Conservation (phyloP, 176 grass and related monocot genomes). For the Thalia dealbata region DNA sequence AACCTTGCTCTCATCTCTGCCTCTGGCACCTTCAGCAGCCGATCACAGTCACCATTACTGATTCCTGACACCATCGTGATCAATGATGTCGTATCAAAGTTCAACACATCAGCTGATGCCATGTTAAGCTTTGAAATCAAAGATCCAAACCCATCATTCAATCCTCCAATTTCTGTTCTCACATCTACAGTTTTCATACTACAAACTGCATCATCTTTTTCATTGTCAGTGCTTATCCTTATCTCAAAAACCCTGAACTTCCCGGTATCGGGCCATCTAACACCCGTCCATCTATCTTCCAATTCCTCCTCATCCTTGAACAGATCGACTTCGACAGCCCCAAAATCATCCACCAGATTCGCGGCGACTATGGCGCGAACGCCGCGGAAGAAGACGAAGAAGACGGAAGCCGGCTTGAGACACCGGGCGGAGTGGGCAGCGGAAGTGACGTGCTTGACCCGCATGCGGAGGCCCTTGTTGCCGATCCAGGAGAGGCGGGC, state of each 20-base stretch:
- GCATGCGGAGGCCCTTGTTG: slow-evolving; percentile 22
- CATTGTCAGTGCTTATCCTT: neutral
- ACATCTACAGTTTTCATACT: neutral
- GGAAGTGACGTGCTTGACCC: slow-evolving; percentile 28
- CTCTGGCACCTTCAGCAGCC: slow-evolving; percentile 34
- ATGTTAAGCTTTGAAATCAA: slow-evolving; percentile 33
- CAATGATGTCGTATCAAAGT: slow-evolving; percentile 75
- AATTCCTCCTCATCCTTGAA: too few species aligned
- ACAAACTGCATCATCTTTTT: neutral
- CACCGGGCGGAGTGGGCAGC: slow-evolving; percentile 29
- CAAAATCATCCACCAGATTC: slow-evolving; percentile 28
- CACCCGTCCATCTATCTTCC: too few species aligned
- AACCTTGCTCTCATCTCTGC: slow-evolving; percentile 50
- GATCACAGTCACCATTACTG: slow-evolving; percentile 49
- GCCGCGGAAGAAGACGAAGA: slow-evolving; percentile 66
- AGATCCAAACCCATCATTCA: slow-evolving; percentile 15
- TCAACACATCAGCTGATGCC: slow-evolving; percentile 42
- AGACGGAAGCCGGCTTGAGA: slow-evolving; percentile 41
- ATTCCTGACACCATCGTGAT: slow-evolving; percentile 69
- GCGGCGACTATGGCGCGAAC: slow-evolving; percentile 28
- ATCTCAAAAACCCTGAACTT: too few species aligned
- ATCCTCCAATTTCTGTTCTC: slow-evolving; percentile 20
- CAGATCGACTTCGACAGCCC: too few species aligned
- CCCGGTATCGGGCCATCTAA: too few species aligned
- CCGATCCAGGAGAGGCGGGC: too few species aligned